Conservation (phyloP, 768 basidiomycete genomes). For the Hericium erinaceus region DNA sequence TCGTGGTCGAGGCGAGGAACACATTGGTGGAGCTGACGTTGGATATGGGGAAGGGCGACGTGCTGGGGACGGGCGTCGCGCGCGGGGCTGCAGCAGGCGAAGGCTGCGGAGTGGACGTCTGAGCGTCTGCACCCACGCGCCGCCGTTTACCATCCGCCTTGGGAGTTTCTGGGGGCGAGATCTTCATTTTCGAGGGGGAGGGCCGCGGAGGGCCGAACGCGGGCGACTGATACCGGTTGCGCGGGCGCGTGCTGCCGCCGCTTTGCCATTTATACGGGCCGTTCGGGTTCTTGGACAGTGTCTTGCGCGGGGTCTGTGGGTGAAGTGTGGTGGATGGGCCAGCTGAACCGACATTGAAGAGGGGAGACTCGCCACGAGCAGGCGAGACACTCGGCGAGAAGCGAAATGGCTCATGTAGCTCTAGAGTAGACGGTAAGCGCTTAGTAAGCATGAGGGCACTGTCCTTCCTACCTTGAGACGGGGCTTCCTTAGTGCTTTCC, state of each 20-base stretch:
- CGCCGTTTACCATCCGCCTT: constrained; percentile 51
- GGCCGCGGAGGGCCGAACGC: constrained; percentile 51
- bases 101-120: constrained; percentile 26
- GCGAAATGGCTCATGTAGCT: constrained; percentile 43
- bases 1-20: constrained; percentile 1
- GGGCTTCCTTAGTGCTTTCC: constrained; percentile 39
- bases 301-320: constrained; percentile 38
- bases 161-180: constrained; percentile 29
- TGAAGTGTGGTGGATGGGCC: constrained; percentile 18
- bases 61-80: constrained; percentile 1
- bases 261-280: constrained; percentile 67
- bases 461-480: not conserved
- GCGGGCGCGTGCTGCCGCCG: constrained; percentile 60
- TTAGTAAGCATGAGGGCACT: not conserved
- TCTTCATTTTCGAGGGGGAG: constrained; percentile 33
- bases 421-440: not conserved
- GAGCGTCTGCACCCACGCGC: constrained; percentile 41
- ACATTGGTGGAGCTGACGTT: not conserved
- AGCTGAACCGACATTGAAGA: constrained; percentile 14
- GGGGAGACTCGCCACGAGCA: constrained; percentile 29
- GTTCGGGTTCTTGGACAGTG: constrained; percentile 63
- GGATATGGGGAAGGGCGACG: constrained; percentile 3
- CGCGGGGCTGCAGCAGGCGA: constrained; percentile 6
- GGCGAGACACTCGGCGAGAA: constrained; percentile 45
- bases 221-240: constrained; percentile 66